These are phyloP conservation scores for Dioscorea cayenensis DNA, from an alignment of 116 monocot species.

Conservation along the genomic window DNA sequence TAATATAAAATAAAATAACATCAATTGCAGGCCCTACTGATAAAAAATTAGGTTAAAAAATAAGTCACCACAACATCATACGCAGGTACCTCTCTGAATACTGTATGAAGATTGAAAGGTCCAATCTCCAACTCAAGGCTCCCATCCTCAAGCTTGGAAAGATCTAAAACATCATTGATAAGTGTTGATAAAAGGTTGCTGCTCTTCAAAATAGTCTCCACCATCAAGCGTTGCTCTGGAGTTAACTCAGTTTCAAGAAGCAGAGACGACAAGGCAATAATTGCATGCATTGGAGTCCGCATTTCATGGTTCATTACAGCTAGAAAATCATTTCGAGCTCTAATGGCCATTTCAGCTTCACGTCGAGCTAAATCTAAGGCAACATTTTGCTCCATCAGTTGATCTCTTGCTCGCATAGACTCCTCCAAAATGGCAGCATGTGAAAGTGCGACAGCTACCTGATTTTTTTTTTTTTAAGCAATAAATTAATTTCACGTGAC, in stretches of 20 bases:
- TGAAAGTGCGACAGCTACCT: slow-evolving; percentile 97
- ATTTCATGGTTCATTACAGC: slow-evolving; percentile 98
- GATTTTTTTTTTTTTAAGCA: slow-evolving; percentile 2
- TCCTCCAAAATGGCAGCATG: slow-evolving; percentile 97
- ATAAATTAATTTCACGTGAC: not conserved
- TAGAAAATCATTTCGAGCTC: slow-evolving; percentile 90
- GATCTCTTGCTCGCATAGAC: slow-evolving; percentile 90
- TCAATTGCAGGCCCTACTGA: not conserved
- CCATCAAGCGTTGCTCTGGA: slow-evolving; percentile 81
- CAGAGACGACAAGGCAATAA: slow-evolving; percentile 66
- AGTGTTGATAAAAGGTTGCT: slow-evolving; percentile 79
- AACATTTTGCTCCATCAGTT: slow-evolving; percentile 88
- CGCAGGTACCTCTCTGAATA: slow-evolving; percentile 64
- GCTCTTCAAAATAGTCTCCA: slow-evolving; percentile 82
- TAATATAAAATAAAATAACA: not conserved
- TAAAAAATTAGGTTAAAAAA: not conserved
- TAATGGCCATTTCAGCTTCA: slow-evolving; percentile 88
- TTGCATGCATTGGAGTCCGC: slow-evolving; percentile 80
- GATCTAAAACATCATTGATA: slow-evolving; percentile 85
- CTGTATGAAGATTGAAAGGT: slow-evolving; percentile 74
- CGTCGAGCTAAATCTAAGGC: slow-evolving; percentile 81
- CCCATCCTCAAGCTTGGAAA: slow-evolving; percentile 86
- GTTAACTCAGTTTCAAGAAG: slow-evolving; percentile 82
- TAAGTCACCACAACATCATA: not conserved
- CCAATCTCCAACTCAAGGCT: slow-evolving; percentile 63